Base-by-base conservation (phyloP, 2,329 filamentous ascomycete species). In the Aspergillus brasiliensis region DNA sequence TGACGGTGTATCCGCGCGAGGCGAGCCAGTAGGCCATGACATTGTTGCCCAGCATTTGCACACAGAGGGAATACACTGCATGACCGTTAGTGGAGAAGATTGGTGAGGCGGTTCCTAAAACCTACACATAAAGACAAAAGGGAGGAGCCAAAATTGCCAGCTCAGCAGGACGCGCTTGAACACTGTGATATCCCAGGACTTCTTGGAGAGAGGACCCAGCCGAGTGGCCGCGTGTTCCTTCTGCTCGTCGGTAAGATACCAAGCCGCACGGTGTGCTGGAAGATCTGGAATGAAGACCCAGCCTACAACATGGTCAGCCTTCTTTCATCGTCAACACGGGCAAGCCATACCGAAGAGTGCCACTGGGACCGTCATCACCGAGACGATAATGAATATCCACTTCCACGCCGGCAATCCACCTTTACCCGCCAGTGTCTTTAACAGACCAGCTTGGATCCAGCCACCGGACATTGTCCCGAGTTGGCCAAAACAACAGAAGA, bases 91-190 rank as follows among this genome's bases (percentile, higher is more conserved):
- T 28, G 10, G 8, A 6, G 23, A 15, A 31, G 8, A 23, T 19
- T 38, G 34, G 19, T 11, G 19, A 5, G n/a, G n/a, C n/a, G n/a
- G n/a, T n/a, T n/a, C n/a, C n/a, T n/a, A n/a, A n/a, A n/a, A 63
- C 73, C 53, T 62, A 78, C 77, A 70, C 79, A 81, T 81, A 65
- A 81, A 80, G 5, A 81, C 76, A 1, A 76, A 71, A 0, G 79
- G 79, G 1, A 81, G 68, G 1, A 81, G 69, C 65, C 77, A 81
- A 58, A 81, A 81, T 51, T 81, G 79, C 79, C 79, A 81, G 64
- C 77, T 80, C 5, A 78, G 64, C 1, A 77, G 59, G 4, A 76
- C 73, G 6, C 74, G 71, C 34, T 64, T 69, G 58, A 75, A 69
- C 0, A 77, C 74, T 0, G 70, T 72, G 52, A 61, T 13, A 31